Percentiles rank a stretch among this genome's conserved stretches.
phyloP scores from a whole-genome alignment of 805 yeast species.

The Nakazawaea sp. region DNA sequence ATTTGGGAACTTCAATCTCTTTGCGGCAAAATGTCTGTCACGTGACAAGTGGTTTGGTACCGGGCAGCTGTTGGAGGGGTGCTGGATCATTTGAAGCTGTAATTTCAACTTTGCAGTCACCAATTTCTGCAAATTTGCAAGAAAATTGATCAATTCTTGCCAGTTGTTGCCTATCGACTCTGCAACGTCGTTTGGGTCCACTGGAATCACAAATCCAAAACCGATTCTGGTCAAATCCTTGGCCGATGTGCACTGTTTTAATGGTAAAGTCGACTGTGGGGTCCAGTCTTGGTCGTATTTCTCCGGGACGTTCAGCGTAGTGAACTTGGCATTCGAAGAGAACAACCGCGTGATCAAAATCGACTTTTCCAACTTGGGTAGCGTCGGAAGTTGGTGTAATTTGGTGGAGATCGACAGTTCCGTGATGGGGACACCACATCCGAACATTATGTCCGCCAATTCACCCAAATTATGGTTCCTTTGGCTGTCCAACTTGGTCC shows the following conservation, averaged over 20 bases:
- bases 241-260: conserved; percentile 16
- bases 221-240: conserved; percentile 29
- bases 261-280: conserved; percentile 34
- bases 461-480: conserved; percentile 36
- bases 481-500: conserved; percentile 18
- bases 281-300: conserved; percentile 27
- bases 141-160: conserved; percentile 35
- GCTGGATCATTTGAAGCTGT: conserved; percentile 2
- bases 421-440: conserved; percentile 45
- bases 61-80: too few relatives aligned
- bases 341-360: conserved; percentile 40
- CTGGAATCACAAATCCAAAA: conserved; percentile 41
- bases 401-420: conserved; percentile 38
- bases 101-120: conserved; percentile 5
- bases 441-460: conserved; percentile 47
- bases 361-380: conserved; percentile 30
- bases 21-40: too few relatives aligned
- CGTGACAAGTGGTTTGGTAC: too few relatives aligned
- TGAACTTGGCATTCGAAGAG: conserved; percentile 20
- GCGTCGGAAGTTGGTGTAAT: conserved; percentile 38
- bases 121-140: conserved; percentile 28
- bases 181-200: conserved; percentile 27
- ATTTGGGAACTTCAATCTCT: conserved; percentile 30
- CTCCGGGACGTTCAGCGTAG: conserved; percentile 15
- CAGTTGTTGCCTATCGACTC: conserved; percentile 43